Evolutionary conservation across 192 early-diverging fungal species (phyloP).

Genomic region (Backusella psychrophila): DNA sequence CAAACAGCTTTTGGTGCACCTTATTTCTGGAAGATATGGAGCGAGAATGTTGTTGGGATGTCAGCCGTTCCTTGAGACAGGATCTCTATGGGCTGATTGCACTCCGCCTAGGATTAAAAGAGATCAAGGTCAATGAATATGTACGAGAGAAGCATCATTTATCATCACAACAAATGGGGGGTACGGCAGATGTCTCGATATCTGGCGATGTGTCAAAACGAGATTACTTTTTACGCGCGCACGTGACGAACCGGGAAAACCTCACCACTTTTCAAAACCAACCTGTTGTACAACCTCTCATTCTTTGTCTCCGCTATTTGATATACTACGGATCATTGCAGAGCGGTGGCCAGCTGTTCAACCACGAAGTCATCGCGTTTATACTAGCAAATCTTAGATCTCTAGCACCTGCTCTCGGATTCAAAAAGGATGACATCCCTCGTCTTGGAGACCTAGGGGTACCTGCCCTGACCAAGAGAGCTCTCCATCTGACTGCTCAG

Average conservation of each 20-base stretch:
- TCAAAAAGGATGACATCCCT: background rate
- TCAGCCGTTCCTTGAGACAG: slow-evolving; percentile 39
- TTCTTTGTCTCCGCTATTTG: slow-evolving; percentile 44
- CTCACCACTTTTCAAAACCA: slow-evolving; percentile 17
- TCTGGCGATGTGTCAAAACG: background rate
- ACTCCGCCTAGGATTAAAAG: background rate
- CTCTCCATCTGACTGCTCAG: slow-evolving; percentile 44
- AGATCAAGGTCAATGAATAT: slow-evolving; percentile 37
- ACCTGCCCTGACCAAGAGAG: slow-evolving; percentile 34
- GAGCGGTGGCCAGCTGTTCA: slow-evolving; percentile 4
- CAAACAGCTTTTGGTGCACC: slow-evolving; percentile 43
- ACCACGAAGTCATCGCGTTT: slow-evolving; percentile 48
- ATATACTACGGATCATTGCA: slow-evolving; percentile 28
- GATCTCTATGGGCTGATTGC: slow-evolving; percentile 39
- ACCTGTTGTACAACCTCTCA: slow-evolving; percentile 17
- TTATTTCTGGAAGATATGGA: slow-evolving; percentile 47
- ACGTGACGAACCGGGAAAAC: background rate
- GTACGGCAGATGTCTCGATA: slow-evolving; percentile 1
- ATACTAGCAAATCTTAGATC: slow-evolving; percentile 37
- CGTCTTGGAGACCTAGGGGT: background rate
- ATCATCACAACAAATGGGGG: background rate
- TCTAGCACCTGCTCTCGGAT: slow-evolving; percentile 12
- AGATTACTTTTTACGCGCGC: background rate
- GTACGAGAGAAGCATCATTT: slow-evolving; percentile 42
- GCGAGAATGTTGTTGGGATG: slow-evolving; percentile 37